Evolutionary conservation across 2,329 filamentous ascomycete species (phyloP), one percentile per base, ranked within the genome.

Genomic region (Dactylellina drechsleri): DNA sequence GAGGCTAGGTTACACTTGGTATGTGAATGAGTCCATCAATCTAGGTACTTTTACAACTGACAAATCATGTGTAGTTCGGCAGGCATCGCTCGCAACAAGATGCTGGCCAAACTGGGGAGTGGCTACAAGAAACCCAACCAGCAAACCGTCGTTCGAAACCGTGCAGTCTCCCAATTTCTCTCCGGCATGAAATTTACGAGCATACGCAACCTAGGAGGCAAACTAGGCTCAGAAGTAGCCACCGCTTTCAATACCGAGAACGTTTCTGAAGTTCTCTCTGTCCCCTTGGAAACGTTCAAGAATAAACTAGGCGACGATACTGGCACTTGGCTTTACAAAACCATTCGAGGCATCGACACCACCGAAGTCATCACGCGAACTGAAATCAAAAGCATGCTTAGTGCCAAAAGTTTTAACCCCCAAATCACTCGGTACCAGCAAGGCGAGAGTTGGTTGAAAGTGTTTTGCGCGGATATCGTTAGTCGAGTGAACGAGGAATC

Each of bases 351-450:
- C 0, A 88, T 93, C 75, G 95, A 99, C 81, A 84, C 85, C 58
- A 95, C 91, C 79, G 93, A 97, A 82, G 92, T 99, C 77, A 97
- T 92, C 80, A 87, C 92, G 28, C 86, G 94, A 60, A 97, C 93
- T 0, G 92, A 95, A 80, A 97, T 97, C 84, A 97, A 98, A 81
- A 95, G 91, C 15, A 98, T 99, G 93, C 85, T 98, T 13, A 97
- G 93, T 0, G 93, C 95, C 18, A 99, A 99, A 81, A 96, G 93
- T 0, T 99, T 99, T 80, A 87, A 92, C 26, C 95, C 95, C 0
- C 88, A 86, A 66, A 94, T 98, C 80, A 91, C 89, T 78, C 90
- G 86, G 1, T 83, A 87, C 16, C 92, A 95, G 20, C 92, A 96
- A 81, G 94, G 90, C 0, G 84, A 87, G 23, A 89, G 89, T 74